Evolutionary conservation across 129 eudicot species (phyloP).

Genomic region (Artemisia argyi): DNA sequence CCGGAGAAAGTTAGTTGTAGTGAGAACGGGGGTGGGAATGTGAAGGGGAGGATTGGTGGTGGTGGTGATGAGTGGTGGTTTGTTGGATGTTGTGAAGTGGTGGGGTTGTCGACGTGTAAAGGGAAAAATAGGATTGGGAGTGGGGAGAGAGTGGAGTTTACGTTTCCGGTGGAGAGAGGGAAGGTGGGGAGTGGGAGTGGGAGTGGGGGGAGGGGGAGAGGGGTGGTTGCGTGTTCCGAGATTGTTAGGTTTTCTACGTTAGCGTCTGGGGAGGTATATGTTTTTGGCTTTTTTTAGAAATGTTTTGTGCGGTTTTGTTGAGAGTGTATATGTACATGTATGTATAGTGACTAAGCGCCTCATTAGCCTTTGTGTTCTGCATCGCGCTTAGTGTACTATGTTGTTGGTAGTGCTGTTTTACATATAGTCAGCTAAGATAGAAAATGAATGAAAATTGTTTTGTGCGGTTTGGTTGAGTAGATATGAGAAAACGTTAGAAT

Average conservation of each 20-base stretch:
- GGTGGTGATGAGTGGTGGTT: conserved; percentile 91
- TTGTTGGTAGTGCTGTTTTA: too few relatives aligned
- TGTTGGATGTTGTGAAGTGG: conserved; percentile 67
- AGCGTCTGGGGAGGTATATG: conserved; percentile 75
- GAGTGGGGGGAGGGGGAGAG: conserved; percentile 76
- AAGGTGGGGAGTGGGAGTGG: conserved; percentile 49
- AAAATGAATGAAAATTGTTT: neutral
- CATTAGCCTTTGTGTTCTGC: too few relatives aligned
- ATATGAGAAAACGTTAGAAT: conserved; percentile 1
- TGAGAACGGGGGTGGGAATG: neutral
- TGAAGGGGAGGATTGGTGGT: conserved; percentile 27
- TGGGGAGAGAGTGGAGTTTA: conserved; percentile 68
- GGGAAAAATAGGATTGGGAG: conserved; percentile 57
- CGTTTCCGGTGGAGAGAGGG: conserved; percentile 62
- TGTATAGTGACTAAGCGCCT: too few relatives aligned
- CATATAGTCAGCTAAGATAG: too few relatives aligned
- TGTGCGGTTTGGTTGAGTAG: conserved; percentile 1
- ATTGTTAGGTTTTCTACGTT: conserved; percentile 84
- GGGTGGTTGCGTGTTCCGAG: conserved; percentile 63
- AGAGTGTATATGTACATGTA: neutral
- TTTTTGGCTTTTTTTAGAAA: neutral
- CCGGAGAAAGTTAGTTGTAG: conserved; percentile 9
- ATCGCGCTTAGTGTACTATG: too few relatives aligned
- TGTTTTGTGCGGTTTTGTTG: neutral
- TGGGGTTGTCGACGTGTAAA: conserved; percentile 88